phyloP scores from a whole-genome alignment of 176 grass and related monocot genomes.

The Neostapfia colusana region DNA sequence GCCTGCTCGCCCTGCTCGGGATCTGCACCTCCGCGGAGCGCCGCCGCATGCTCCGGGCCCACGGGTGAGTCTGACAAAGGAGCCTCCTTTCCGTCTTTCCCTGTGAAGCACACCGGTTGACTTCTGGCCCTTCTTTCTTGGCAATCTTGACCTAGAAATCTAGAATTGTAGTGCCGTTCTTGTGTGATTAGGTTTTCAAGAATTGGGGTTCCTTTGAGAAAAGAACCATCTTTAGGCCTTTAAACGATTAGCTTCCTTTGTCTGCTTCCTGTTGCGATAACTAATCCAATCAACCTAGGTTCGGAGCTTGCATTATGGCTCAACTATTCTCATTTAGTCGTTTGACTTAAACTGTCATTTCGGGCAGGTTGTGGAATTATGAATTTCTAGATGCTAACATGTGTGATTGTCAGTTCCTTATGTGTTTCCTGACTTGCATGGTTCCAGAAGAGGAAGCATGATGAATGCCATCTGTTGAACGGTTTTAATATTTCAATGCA shows the following conservation, averaged over 20 bases:
- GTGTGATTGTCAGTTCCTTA: neutral
- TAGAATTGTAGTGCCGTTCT: neutral
- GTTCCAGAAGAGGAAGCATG: neutral
- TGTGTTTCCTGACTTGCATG: neutral
- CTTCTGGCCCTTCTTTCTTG: conserved; percentile 27
- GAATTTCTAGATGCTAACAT: neutral
- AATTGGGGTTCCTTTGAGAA: conserved; percentile 14
- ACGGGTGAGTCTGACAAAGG: conserved; percentile 66
- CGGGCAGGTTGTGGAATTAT: neutral
- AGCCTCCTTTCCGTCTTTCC: conserved; percentile 7
- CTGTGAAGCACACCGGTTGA: conserved; percentile 16
- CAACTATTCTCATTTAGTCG: neutral
- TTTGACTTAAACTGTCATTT: conserved; percentile 2
- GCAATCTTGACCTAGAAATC: conserved; percentile 9
- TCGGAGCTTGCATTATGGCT: neutral
- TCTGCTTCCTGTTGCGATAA: neutral
- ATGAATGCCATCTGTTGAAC: neutral
- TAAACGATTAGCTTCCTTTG: neutral
- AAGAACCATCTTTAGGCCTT: conserved; percentile 26
- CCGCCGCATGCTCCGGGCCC: conserved; percentile 68
- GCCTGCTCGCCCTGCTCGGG: conserved; percentile 72
- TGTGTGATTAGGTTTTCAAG: conserved; percentile 17
- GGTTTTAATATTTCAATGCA: neutral
- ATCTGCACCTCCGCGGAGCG: conserved; percentile 61
- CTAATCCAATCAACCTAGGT: neutral